Evolutionary conservation across 352 stramenopile genomes (phyloP).

Genomic region (Plasmopara halstedii): DNA sequence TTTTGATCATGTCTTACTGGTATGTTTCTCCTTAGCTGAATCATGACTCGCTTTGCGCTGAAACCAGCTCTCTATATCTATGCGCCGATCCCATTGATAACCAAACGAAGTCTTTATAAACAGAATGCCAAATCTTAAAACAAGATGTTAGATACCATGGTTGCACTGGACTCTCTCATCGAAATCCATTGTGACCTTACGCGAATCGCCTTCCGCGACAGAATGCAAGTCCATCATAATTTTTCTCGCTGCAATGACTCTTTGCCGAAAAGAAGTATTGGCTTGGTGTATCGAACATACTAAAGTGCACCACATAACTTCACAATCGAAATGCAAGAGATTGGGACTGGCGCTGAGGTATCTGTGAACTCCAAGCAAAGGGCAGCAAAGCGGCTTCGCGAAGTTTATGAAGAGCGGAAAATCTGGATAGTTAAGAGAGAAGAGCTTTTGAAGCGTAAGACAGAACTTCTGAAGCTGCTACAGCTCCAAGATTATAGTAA

Average conservation of each 20-base stretch:
- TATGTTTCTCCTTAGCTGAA: slow-evolving; percentile 30
- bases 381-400: slow-evolving; percentile 11
- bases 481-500: slow-evolving; percentile 12
- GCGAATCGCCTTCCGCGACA: slow-evolving; percentile 59
- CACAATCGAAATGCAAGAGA: slow-evolving; percentile 8
- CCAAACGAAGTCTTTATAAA: too few relatives aligned
- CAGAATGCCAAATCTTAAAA: neutral
- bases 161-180: slow-evolving; percentile 79
- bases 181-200: slow-evolving; percentile 69
- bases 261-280: slow-evolving; percentile 25
- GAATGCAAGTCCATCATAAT: slow-evolving; percentile 72
- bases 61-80: slow-evolving; percentile 83
- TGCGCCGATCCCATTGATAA: neutral
- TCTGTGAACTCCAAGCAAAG: slow-evolving; percentile 3
- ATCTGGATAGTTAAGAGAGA: slow-evolving; percentile 22
- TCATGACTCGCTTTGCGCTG: slow-evolving; percentile 66
- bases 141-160: slow-evolving; percentile 32
- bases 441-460: slow-evolving; percentile 17
- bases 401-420: slow-evolving; percentile 10
- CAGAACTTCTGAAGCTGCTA: slow-evolving; percentile 23
- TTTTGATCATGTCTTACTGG: too few relatives aligned
- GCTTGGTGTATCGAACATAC: slow-evolving; percentile 13
- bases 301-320: neutral
- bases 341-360: too few relatives aligned
- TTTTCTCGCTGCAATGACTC: slow-evolving; percentile 4